Conservation (phyloP, 2,329 filamentous ascomycete genomes). For the Neobulgaria alba region DNA sequence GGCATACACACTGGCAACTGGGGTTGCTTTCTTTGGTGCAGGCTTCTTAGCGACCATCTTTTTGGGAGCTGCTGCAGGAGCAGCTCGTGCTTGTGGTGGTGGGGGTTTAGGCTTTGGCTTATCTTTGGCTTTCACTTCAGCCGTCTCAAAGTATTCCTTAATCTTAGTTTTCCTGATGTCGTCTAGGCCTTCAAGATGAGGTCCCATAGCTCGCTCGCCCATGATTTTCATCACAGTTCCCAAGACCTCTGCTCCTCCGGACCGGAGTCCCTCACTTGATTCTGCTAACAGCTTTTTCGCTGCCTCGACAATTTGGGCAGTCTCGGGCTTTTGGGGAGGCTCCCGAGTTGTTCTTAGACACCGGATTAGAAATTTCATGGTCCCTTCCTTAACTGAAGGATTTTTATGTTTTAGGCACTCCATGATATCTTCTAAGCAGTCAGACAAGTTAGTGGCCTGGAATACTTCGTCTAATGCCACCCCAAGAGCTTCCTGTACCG, state of each 20-base stretch:
- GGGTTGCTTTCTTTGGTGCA: constrained; percentile 39
- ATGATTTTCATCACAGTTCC: constrained; percentile 98
- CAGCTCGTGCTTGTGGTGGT: constrained; percentile 49
- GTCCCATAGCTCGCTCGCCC: constrained; percentile 90
- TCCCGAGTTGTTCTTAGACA: constrained; percentile 75
- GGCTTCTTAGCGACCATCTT: constrained; percentile 35
- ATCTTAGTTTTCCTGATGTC: constrained; percentile 94
- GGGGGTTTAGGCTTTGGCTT: constrained; percentile 73
- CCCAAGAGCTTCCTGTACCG: constrained; percentile 80
- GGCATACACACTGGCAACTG: constrained; percentile 35
- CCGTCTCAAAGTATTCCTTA: constrained; percentile 79
- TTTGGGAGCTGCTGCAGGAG: constrained; percentile 34
- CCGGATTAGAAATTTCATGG: constrained; percentile 85
- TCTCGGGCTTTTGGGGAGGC: constrained; percentile 77
- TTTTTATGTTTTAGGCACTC: constrained; percentile 90
- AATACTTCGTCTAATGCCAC: constrained; percentile 70
- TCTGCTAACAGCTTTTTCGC: constrained; percentile 86
- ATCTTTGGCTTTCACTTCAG: constrained; percentile 80
- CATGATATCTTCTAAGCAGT: constrained; percentile 85
- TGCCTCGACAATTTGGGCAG: constrained; percentile 75
- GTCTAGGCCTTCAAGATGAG: constrained; percentile 83
- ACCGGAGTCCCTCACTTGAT: constrained; percentile 74
- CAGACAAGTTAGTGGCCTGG: constrained; percentile 59
- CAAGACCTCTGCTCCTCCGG: constrained; percentile 83
- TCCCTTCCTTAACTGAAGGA: constrained; percentile 93